Base-by-base conservation (phyloP, 2,329 filamentous ascomycete genomes). In the Sarocladiaceae sp. region DNA sequence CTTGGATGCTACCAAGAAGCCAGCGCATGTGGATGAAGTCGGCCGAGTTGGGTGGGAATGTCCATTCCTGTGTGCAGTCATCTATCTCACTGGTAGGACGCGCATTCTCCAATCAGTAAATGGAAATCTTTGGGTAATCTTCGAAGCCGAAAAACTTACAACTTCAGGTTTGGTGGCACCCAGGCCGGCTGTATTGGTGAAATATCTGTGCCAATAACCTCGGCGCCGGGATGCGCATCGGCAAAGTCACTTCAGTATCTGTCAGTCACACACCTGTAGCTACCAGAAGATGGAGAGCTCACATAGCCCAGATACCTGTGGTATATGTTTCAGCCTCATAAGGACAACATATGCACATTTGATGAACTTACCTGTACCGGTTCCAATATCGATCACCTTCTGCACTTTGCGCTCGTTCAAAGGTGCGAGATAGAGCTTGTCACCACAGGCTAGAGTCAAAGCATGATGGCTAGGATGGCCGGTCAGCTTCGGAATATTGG, bases 11-110 rank as follows among this genome's bases (percentile, higher is more conserved):
- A 22, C 81, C 80, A 1, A 74, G 64, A 55, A 83, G 67, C 57
- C 78, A 71, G 18, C 76, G 74, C 3, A 77, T 75, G 61, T 83
- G 82, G 51, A 85, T 75, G 58, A 76, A 82, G 64, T 86, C 82
- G 59, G 82, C 79, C n/a, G 56, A 55, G 56, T 55, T 75, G 55
- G 72, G 68, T 4, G 54, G n/a, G 61, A 68, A 80, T 64, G 68
- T 81, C 70, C 71, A 75, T 0, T 69, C 67, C 4, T 60, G 71
- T 54, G 80, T 79, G 46, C 79, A 78, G 60, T 87, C 82, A 59
- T 87, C 84, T 39, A 86, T 76, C 54, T 84, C 57, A 48, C 62
- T 61, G 22, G 10, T 37, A 11, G 10, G n/a, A 12, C n/a, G 10
- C n/a, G 12, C 17, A 7, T 15, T 23, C 17, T 40, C 37, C 8